Evolutionary conservation across 2,329 filamentous ascomycete species (phyloP), one percentile per base, ranked within the genome.

Genomic region (Lithohypha guttulata): DNA sequence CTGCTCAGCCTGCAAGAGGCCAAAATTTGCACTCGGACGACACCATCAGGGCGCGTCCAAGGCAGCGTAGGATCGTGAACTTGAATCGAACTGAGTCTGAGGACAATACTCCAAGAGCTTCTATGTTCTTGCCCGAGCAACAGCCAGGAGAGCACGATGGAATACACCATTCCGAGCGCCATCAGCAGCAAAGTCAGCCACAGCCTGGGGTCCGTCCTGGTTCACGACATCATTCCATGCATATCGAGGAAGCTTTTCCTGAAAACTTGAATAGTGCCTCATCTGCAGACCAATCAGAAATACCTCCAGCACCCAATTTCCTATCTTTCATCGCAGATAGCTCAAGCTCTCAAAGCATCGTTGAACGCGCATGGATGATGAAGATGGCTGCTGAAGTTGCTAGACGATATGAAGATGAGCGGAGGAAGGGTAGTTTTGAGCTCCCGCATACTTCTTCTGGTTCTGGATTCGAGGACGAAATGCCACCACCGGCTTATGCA

Each of bases 351-450:
- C 53, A 58, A 21, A 55, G 54, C 11, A 59, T 67, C 17, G 55
- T 69, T n/a, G 65, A 70, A 43, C 62, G 66, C 45, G 59, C 58
- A 3, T 58, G 63, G 52, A 62, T 67, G 36, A 61, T 63, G 52
- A 60, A 94, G 66, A 91, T 98, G 75, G 87, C 89, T 4, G 80
- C 79, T 47, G 91, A 96, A 60, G 89, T 96, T 52, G 85, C 86
- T 23, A 59, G 59, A 44, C 81, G 84, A 41, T 85, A 93, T 48
- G 84, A 89, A 49, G 84, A 94, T 51, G 84, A 94, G 62, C 91
- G 94, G 62, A 21, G 32, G 19, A 52, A 49, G 34, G 48, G 48
- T 13, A 48, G 40, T 26, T 51, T 52, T 39, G 38, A 39, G 1
- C 30, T 44, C 29, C 29, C 29, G 4, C n/a, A 14, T 14, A 40